Conservation (phyloP, 208 protist species). For the Strigomonas culicis region DNA sequence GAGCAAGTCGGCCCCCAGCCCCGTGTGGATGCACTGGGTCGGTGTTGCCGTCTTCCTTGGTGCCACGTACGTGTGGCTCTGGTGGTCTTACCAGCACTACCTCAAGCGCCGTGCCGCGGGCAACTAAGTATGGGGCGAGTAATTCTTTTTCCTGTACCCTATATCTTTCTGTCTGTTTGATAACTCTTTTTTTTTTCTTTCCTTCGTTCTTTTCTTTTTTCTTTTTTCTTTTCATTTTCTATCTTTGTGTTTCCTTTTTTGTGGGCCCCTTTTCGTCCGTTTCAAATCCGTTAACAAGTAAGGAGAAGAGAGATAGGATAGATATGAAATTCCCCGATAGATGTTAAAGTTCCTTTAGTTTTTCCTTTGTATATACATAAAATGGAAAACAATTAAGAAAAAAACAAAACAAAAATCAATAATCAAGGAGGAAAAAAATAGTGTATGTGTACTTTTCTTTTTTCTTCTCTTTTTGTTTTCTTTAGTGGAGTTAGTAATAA, state of each 20-base stretch:
- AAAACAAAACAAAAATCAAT: slow-evolving; percentile 4
- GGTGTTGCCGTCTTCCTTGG: too few species aligned
- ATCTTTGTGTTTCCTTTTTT: not conserved
- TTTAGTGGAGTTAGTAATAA: not conserved
- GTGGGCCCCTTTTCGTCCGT: not conserved
- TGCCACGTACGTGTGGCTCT: too few species aligned
- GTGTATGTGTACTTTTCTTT: slow-evolving; percentile 10
- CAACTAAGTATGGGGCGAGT: too few species aligned
- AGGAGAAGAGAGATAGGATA: too few species aligned
- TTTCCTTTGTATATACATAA: too few species aligned
- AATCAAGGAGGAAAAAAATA: not conserved
- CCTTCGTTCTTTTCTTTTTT: slow-evolving; percentile 11
- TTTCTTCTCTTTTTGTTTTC: slow-evolving; percentile 13
- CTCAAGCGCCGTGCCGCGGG: too few species aligned
- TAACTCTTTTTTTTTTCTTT: not conserved
- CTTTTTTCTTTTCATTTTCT: slow-evolving; percentile 16
- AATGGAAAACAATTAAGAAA: too few species aligned
- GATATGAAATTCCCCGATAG: not conserved
- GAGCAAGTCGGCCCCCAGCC: too few species aligned
- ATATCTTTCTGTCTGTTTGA: not conserved
- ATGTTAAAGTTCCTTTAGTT: not conserved
- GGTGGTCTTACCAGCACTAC: too few species aligned
- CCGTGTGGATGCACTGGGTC: too few species aligned
- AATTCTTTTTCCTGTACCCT: too few species aligned
- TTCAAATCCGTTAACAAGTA: not conserved